Percentiles rank a stretch among this genome's conserved stretches.
Evolutionary conservation across 2,329 filamentous ascomycete species (phyloP).

Genomic region (Bipolaris zeicola): DNA sequence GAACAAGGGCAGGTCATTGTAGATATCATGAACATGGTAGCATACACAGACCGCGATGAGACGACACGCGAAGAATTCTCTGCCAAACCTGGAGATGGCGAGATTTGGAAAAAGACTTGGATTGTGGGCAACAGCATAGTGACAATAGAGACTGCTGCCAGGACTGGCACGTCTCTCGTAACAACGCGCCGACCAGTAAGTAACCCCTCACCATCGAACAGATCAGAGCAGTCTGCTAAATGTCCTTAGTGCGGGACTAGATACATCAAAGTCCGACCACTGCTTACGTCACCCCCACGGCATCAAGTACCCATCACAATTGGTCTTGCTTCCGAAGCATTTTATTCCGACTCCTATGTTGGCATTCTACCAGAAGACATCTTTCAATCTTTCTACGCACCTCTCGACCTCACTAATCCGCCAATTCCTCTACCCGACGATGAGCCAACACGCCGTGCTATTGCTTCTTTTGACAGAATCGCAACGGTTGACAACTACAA

Average conservation of each 20-base stretch:
- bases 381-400: constrained; percentile 70
- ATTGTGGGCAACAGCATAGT: constrained; percentile 75
- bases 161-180: constrained; percentile 71
- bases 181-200: constrained; percentile 75
- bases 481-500: constrained; percentile 95
- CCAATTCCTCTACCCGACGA: constrained; percentile 77
- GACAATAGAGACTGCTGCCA: constrained; percentile 72
- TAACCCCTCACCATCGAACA: constrained; percentile 54
- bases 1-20: constrained; percentile 93
- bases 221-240: constrained; percentile 15
- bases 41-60: constrained; percentile 84
- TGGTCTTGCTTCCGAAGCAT: constrained; percentile 48
- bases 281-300: constrained; percentile 45
- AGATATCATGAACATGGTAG: constrained; percentile 90
- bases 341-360: constrained; percentile 59
- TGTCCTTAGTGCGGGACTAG: constrained; percentile 48
- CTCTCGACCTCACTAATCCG: constrained; percentile 55
- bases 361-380: constrained; percentile 75
- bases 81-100: constrained; percentile 66
- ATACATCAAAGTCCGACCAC: constrained; percentile 47
- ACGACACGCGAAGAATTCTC: constrained; percentile 71
- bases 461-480: constrained; percentile 82
- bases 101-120: constrained; percentile 71
- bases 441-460: constrained; percentile 72
- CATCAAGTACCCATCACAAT: constrained; percentile 51